A percentile compares a stretch with the other conserved stretches of the same genome.
phyloP scores from a whole-genome alignment of 441 rosid species.

The Croton setiger region DNA sequence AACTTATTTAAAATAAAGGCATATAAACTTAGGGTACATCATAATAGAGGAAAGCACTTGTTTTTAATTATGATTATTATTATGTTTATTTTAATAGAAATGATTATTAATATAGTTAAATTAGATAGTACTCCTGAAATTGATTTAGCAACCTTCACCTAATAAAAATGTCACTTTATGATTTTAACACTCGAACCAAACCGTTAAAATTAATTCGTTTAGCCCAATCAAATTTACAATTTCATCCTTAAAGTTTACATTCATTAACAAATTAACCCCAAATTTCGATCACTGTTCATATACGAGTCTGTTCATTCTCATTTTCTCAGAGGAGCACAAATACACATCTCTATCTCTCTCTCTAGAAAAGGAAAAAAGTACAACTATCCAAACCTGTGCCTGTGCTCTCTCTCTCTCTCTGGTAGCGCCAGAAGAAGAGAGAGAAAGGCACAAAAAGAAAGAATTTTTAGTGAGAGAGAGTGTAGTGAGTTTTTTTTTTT shows the following conservation, averaged over 20 bases:
- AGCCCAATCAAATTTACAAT: not conserved
- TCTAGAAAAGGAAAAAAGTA: constrained; percentile 7
- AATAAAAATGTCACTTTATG: no score
- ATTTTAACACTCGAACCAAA: not conserved
- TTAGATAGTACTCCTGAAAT: no score
- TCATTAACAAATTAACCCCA: not conserved
- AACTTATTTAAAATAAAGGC: no score
- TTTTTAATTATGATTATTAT: no score
- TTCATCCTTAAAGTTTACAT: not conserved
- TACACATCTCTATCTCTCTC: not conserved
- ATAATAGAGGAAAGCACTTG: not conserved
- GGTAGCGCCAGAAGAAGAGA: not conserved
- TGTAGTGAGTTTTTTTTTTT: no score
- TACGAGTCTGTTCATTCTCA: not conserved
- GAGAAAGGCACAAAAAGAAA: constrained; percentile 9
- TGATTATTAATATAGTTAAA: not conserved
- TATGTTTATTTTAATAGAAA: not conserved
- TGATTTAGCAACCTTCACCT: no score
- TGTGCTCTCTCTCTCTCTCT: not conserved
- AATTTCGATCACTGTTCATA: not conserved
- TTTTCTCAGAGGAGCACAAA: not conserved
- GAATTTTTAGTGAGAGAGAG: constrained; percentile 6
- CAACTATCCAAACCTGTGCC: not conserved
- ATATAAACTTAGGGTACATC: no score
- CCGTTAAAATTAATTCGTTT: not conserved